These are phyloP conservation scores for Fusarium fracticaudum DNA, from an alignment of 2,329 filamentous ascomycete genomes.

Conservation along the genomic window DNA sequence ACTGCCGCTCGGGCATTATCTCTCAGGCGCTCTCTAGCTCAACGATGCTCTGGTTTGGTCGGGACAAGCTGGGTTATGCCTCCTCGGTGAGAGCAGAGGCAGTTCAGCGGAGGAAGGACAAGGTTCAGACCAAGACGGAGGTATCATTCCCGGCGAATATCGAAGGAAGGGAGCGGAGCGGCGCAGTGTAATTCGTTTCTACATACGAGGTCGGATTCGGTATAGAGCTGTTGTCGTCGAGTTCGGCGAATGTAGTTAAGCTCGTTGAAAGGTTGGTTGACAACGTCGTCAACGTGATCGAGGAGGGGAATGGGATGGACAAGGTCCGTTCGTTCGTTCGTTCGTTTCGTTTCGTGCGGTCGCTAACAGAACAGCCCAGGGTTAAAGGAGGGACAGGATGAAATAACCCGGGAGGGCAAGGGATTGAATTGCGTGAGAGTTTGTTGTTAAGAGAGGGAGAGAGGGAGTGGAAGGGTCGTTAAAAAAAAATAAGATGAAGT, in stretches of 20 bases:
- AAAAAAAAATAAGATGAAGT: background rate
- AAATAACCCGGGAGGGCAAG: conserved; percentile 18
- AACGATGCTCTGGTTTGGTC: conserved; percentile 8
- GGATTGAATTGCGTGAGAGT: conserved; percentile 14
- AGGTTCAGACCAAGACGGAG: conserved; percentile 34
- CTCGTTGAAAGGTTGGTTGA: conserved; percentile 22
- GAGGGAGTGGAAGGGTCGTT: background rate
- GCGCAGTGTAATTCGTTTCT: conserved; percentile 30
- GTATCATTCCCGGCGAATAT: conserved; percentile 43
- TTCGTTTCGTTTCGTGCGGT: conserved; percentile 35
- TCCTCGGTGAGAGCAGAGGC: conserved; percentile 23
- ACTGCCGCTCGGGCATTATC: conserved; percentile 49
- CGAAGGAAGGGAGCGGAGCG: conserved; percentile 25
- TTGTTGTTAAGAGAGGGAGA: conserved; percentile 9
- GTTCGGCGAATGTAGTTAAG: background rate
- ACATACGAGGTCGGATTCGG: conserved; percentile 35
- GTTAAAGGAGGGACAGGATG: conserved; percentile 30
- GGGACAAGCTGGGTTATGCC: conserved; percentile 13
- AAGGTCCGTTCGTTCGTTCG: background rate
- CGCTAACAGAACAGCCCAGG: conserved; percentile 23
- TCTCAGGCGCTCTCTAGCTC: conserved; percentile 32
- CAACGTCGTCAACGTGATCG: conserved; percentile 29
- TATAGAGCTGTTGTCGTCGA: background rate
- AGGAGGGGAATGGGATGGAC: conserved; percentile 12
- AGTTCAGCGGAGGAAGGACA: conserved; percentile 16